Evolutionary conservation across 768 basidiomycete species (phyloP).

Genomic region (Rhizopogon vulgaris): DNA sequence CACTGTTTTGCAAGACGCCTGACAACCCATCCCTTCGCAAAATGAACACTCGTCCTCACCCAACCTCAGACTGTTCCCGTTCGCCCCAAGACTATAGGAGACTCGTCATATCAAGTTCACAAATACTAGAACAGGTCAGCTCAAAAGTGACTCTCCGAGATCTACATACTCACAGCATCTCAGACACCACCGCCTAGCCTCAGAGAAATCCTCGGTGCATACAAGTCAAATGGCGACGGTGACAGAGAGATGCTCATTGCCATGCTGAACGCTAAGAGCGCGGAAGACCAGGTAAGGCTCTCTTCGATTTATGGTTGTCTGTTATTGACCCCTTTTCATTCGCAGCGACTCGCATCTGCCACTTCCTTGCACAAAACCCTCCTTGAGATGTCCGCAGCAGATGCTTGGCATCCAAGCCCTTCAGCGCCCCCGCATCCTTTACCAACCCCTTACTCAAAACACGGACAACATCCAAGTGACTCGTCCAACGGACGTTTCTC

Average conservation of each 20-base stretch:
- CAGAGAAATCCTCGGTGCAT: conserved; percentile 82
- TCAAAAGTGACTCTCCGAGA: not conserved
- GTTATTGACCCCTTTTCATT: conserved; percentile 5
- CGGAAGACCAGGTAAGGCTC: conserved; percentile 79
- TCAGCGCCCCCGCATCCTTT: conserved; percentile 22
- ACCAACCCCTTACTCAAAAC: conserved; percentile 30
- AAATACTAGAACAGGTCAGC: conserved; percentile 40
- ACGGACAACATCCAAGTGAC: conserved; percentile 14
- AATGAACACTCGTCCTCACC: conserved; percentile 22
- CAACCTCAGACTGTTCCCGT: conserved; percentile 13
- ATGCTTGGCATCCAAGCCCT: conserved; percentile 25
- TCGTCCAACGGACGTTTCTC: conserved; percentile 12
- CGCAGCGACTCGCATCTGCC: conserved; percentile 64
- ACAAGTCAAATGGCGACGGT: conserved; percentile 79
- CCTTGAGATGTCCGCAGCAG: conserved; percentile 46
- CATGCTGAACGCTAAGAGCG: conserved; percentile 87
- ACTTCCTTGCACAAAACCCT: conserved; percentile 66
- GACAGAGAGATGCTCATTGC: conserved; percentile 89
- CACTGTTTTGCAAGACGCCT: conserved; percentile 8
- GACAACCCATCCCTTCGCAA: conserved; percentile 12
- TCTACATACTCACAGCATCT: not conserved
- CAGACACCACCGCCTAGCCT: conserved; percentile 77
- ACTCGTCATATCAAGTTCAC: conserved; percentile 40
- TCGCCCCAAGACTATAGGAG: conserved; percentile 19
- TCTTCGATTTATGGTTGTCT: not conserved